These are phyloP conservation scores for Globisporangium sylvaticum DNA, from an alignment of 352 stramenopile genomes.

Conservation along the genomic window DNA sequence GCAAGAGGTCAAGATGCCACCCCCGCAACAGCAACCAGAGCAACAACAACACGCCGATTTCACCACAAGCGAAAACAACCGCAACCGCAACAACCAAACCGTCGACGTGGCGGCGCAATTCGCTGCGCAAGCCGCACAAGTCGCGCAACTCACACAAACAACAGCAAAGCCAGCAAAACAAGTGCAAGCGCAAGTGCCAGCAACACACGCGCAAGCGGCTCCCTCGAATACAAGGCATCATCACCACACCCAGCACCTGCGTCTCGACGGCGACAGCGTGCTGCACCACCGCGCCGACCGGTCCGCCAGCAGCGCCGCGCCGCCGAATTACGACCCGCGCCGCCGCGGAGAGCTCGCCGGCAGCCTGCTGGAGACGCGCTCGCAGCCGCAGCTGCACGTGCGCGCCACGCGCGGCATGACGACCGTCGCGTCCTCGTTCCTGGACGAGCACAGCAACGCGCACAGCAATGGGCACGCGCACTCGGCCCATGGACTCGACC, in stretches of 20 bases:
- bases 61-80: background rate
- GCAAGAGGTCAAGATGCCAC: background rate
- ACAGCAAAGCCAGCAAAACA: background rate
- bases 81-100: background rate
- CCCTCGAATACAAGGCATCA: too few species aligned
- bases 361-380: conserved; percentile 4
- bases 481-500: background rate
- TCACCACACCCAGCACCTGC: conserved; percentile 2
- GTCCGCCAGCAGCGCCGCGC: background rate
- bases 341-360: background rate
- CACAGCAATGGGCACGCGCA: background rate
- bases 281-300: background rate
- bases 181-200: background rate
- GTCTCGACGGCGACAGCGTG: conserved; percentile 4
- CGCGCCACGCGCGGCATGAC: conserved; percentile 8
- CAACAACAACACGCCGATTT: conserved; percentile 6
- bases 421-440: background rate
- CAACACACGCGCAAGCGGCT: background rate
- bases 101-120: background rate
- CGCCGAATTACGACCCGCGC: background rate
- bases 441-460: background rate
- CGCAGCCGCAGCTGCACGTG: background rate
- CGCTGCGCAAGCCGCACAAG: conserved; percentile 1
- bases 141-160: background rate
- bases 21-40: background rate